A percentile compares a stretch with the other conserved stretches of the same genome.
phyloP scores from a whole-genome alignment of 2,329 filamentous ascomycete genomes.

The Lachnellula hyalina region DNA sequence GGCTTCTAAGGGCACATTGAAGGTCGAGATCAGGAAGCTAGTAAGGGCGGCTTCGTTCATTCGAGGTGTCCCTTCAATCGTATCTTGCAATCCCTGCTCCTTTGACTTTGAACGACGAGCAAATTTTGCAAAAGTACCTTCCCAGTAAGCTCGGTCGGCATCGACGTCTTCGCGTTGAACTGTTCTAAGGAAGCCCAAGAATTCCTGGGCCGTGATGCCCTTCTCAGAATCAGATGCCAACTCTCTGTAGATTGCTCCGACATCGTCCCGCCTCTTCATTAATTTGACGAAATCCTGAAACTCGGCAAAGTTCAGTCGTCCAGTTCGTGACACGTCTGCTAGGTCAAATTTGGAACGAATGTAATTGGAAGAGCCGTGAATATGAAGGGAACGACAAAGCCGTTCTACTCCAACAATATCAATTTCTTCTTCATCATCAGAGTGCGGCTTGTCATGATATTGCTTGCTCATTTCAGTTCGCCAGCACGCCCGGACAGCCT shows the following conservation, averaged over 20 bases:
- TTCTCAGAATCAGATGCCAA: conserved; percentile 52
- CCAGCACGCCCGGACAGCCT: conserved; percentile 81
- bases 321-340: conserved; percentile 60
- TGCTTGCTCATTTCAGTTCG: conserved; percentile 72
- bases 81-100: conserved; percentile 40
- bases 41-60: conserved; percentile 79
- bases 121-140: conserved; percentile 65
- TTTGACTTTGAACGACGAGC: conserved; percentile 52
- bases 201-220: conserved; percentile 67
- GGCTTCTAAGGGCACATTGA: conserved; percentile 63
- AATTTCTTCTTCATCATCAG: conserved; percentile 61
- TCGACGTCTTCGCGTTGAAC: conserved; percentile 74
- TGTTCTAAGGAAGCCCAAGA: conserved; percentile 67
- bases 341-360: conserved; percentile 69
- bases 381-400: conserved; percentile 84
- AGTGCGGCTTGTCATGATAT: conserved; percentile 46
- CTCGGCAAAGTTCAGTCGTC: conserved; percentile 68
- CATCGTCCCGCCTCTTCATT: conserved; percentile 79
- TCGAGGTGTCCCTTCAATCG: conserved; percentile 40
- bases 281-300: conserved; percentile 80
- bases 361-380: conserved; percentile 75
- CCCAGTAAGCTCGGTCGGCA: conserved; percentile 60
- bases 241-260: conserved; percentile 65
- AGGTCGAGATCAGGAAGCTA: conserved; percentile 67
- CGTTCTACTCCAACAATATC: conserved; percentile 74